Evolutionary conservation across 371 early-diverging fungal species (phyloP), one percentile per base, ranked within the genome.

Genomic region (Mycotypha africana): DNA sequence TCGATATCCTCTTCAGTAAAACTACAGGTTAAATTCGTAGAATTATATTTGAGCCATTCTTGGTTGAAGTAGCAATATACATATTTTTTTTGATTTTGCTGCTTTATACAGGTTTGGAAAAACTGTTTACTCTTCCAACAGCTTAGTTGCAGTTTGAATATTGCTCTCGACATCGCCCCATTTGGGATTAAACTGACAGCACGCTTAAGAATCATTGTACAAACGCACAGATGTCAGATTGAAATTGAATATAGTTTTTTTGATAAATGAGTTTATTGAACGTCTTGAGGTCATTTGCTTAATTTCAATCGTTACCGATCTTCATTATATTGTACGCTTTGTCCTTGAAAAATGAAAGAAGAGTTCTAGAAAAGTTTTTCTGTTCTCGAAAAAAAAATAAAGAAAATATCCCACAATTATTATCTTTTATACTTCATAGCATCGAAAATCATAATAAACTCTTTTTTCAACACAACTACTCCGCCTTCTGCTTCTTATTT

Each of bases 1-100:
- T 84, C 84, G 3, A 86, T 73, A 36, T 81, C 76, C 2, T 66
- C 74, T n/a, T 71, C 61, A n/a, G 45, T 53, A 47, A 67, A 68
- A 4, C 81, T 79, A 38, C 14, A 33, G 20, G 14, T 17, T 5
- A 33, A 33, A 14, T n/a, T n/a, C n/a, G n/a, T n/a, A n/a, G n/a
- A n/a, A n/a, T n/a, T n/a, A n/a, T n/a, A n/a, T n/a, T n/a, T n/a
- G 15, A 11, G n/a, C 5, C n/a, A 33, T 33, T 14, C 34, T 28
- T 28, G 8, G 11, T 28, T 28, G 11, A 11, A 8, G 11, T 28
- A 28, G 28, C 28, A 8, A 28, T 28, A 28, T 28, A 28, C 11
- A 28, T 20, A 20, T 25, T 46, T 47, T n/a, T n/a, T n/a, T n/a
- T n/a, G n/a, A n/a, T n/a, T n/a, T n/a, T n/a, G n/a, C 12, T 26